phyloP scores from a whole-genome alignment of 1,284 basidiomycete genomes.

The Entoloma clypeatum region DNA sequence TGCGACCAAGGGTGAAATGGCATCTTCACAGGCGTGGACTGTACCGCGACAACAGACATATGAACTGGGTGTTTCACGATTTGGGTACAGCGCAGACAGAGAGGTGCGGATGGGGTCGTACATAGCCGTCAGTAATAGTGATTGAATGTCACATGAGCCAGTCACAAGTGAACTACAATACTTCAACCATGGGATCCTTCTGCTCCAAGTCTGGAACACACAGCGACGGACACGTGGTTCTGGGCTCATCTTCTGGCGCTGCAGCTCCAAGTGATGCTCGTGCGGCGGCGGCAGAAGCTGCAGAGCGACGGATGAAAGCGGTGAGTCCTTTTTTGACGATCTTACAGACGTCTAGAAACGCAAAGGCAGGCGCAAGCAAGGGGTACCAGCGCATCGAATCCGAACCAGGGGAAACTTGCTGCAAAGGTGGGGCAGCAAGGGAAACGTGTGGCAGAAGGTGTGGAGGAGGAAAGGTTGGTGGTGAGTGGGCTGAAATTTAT shows the following conservation, averaged over 20 bases:
- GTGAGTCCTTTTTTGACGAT: conserved; percentile 38
- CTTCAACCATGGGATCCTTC: conserved; percentile 54
- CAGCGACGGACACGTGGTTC: conserved; percentile 52
- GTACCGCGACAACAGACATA: conserved; percentile 51
- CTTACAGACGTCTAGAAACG: conserved; percentile 15
- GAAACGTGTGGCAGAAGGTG: conserved; percentile 44
- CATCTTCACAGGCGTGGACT: conserved; percentile 50
- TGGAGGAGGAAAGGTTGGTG: conserved; percentile 58
- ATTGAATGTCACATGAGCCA: conserved; percentile 6
- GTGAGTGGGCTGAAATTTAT: conserved; percentile 36
- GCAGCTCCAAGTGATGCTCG: conserved; percentile 44
- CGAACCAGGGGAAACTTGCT: conserved; percentile 61
- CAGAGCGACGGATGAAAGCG: conserved; percentile 60
- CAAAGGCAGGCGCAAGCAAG: conserved; percentile 48
- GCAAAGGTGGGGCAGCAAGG: conserved; percentile 48
- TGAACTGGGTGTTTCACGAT: conserved; percentile 44
- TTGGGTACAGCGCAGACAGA: conserved; percentile 31
- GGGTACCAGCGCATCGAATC: conserved; percentile 59
- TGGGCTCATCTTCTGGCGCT: conserved; percentile 34
- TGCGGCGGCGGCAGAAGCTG: conserved; percentile 63
- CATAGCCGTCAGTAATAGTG: conserved; percentile 30
- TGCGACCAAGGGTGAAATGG: conserved; percentile 1
- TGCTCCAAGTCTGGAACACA: conserved; percentile 58
- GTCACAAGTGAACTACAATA: not conserved
- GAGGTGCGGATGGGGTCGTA: conserved; percentile 40